Percentiles rank a stretch among this genome's conserved stretches.
Evolutionary conservation across 2,329 filamentous ascomycete species (phyloP).

Genomic region (Xenoacremonium recifei): DNA sequence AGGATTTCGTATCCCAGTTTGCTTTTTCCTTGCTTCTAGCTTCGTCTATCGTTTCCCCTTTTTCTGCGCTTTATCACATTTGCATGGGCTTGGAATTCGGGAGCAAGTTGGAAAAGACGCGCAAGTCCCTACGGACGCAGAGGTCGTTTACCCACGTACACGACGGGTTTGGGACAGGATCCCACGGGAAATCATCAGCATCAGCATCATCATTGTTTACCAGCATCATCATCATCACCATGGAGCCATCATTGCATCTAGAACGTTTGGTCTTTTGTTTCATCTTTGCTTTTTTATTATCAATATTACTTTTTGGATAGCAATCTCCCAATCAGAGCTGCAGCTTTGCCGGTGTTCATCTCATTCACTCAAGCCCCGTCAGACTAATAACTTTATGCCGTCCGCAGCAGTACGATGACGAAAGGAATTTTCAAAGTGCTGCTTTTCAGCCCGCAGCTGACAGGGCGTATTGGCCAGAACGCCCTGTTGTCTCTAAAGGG

Average conservation of each 20-base stretch:
- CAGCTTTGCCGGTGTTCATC: not conserved
- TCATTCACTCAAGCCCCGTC: not conserved
- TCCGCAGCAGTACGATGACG: too few relatives aligned
- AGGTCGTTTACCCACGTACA: not conserved
- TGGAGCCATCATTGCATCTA: not conserved
- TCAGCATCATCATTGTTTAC: not conserved
- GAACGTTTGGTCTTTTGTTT: too few relatives aligned
- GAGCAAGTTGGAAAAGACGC: slow-evolving; percentile 4
- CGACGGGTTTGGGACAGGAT: not conserved
- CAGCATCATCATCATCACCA: not conserved
- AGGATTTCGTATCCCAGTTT: not conserved
- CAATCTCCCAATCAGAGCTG: not conserved
- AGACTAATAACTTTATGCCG: too few relatives aligned
- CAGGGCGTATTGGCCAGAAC: too few relatives aligned
- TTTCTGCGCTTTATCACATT: not conserved
- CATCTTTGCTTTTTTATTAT: not conserved
- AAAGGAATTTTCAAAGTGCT: too few relatives aligned
- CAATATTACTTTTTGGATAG: not conserved
- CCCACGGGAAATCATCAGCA: not conserved
- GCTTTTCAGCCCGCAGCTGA: too few relatives aligned
- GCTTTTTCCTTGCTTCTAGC: not conserved
- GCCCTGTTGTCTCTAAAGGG: too few relatives aligned
- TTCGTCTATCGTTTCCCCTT: not conserved
- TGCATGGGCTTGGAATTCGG: not conserved
- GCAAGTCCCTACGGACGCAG: slow-evolving; percentile 1